These are phyloP conservation scores for Starmerella scarabaei DNA, from an alignment of 805 yeast genomes.

Conservation along the genomic window DNA sequence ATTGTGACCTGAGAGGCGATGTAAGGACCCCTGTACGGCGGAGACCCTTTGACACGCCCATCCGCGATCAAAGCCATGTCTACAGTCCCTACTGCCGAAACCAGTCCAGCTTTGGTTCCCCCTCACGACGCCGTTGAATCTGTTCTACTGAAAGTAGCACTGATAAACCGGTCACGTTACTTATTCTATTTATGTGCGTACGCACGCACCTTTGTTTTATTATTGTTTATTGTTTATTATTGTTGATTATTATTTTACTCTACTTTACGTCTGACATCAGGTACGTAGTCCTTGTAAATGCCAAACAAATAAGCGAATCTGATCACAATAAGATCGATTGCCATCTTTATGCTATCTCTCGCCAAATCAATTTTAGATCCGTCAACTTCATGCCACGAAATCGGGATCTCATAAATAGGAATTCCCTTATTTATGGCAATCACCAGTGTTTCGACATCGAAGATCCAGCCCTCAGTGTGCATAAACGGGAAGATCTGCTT, in stretches of 20 bases:
- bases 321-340: constrained; percentile 80
- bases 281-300: constrained; percentile 37
- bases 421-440: constrained; percentile 62
- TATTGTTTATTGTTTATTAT: background rate
- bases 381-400: constrained; percentile 93
- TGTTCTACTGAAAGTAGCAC: background rate
- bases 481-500: constrained; percentile 62
- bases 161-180: background rate
- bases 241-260: background rate
- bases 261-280: background rate
- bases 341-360: constrained; percentile 82
- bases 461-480: constrained; percentile 98
- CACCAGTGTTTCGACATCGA: constrained; percentile 84
- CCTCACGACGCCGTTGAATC: constrained; percentile 4
- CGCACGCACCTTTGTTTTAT: background rate
- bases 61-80: constrained; percentile 21
- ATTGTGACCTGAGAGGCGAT: constrained; percentile 7
- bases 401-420: constrained; percentile 62
- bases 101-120: constrained; percentile 18
- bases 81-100: constrained; percentile 21
- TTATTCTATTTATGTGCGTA: too few species aligned
- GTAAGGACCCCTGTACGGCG: constrained; percentile 21
- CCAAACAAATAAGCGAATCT: constrained; percentile 80
- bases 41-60: constrained; percentile 24
- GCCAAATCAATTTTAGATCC: constrained; percentile 93